These are phyloP conservation scores for Clavispora vitiphila DNA, from an alignment of 805 yeast species.

Conservation along the genomic window DNA sequence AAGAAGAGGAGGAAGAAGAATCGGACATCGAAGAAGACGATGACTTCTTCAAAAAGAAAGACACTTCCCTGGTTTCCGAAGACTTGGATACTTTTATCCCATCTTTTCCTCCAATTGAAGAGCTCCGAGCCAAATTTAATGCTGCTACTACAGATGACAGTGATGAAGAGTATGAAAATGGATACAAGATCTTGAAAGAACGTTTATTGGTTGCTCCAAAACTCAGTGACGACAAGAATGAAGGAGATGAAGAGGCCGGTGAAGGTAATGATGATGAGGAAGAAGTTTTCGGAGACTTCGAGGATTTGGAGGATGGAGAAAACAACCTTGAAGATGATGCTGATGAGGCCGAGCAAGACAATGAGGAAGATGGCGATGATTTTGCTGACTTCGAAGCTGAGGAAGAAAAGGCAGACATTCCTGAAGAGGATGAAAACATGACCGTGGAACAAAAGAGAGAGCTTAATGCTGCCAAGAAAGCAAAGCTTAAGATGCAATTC, in stretches of 20 bases:
- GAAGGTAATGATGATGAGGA: slow-evolving; percentile 40
- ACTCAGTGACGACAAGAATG: slow-evolving; percentile 25
- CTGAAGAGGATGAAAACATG: slow-evolving; percentile 36
- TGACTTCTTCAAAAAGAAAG: slow-evolving; percentile 53
- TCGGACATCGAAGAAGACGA: slow-evolving; percentile 37
- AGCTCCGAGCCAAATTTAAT: slow-evolving; percentile 43
- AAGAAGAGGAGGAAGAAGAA: slow-evolving; percentile 38
- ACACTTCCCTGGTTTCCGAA: slow-evolving; percentile 17
- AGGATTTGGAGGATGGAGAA: slow-evolving; percentile 30
- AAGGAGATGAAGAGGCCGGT: slow-evolving; percentile 17
- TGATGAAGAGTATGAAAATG: slow-evolving; percentile 38
- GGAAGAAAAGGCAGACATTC: slow-evolving; percentile 36
- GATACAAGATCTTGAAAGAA: slow-evolving; percentile 36
- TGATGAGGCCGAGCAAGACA: slow-evolving; percentile 30
- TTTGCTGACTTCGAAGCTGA: slow-evolving; percentile 50
- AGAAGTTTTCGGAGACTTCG: slow-evolving; percentile 36
- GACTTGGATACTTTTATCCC: slow-evolving; percentile 37
- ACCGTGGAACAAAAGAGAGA: slow-evolving; percentile 70
- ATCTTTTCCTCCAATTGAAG: slow-evolving; percentile 36
- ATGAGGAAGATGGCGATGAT: slow-evolving; percentile 31
- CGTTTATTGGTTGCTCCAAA: slow-evolving; percentile 55
- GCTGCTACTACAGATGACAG: slow-evolving; percentile 21
- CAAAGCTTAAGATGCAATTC: slow-evolving; percentile 79
- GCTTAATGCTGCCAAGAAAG: slow-evolving; percentile 83
- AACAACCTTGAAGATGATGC: slow-evolving; percentile 23